Conservation (phyloP, 1,284 basidiomycete genomes). For the Ganoderma lingzhi region DNA sequence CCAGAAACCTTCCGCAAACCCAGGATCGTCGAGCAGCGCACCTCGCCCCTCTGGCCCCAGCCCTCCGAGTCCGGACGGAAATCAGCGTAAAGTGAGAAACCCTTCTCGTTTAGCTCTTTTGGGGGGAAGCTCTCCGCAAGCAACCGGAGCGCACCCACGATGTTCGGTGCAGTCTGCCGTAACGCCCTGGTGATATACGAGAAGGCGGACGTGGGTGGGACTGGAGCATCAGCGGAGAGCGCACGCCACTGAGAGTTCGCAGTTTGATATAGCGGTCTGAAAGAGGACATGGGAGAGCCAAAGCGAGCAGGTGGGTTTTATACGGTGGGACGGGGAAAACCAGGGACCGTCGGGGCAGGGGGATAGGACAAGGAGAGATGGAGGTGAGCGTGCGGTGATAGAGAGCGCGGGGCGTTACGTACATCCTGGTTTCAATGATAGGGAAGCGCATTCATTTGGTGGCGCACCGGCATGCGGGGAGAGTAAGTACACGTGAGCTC, state of each 20-base stretch:
- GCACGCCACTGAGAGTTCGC: constrained; percentile 79
- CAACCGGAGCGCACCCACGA: constrained; percentile 84
- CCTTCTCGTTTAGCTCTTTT: constrained; percentile 72
- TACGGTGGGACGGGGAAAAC: neutral
- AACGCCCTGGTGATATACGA: constrained; percentile 86
- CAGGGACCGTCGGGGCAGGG: constrained; percentile 6
- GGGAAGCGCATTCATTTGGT: constrained; percentile 12
- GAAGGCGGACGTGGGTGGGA: constrained; percentile 78
- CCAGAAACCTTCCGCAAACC: constrained; percentile 51
- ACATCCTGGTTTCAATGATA: constrained; percentile 54
- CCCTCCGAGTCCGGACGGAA: constrained; percentile 77
- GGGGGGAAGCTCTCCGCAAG: constrained; percentile 75
- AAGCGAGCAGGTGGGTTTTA: neutral
- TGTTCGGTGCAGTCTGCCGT: constrained; percentile 75
- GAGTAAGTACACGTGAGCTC: constrained; percentile 19
- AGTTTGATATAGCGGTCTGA: constrained; percentile 83
- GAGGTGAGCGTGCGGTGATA: constrained; percentile 21
- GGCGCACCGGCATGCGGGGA: constrained; percentile 13
- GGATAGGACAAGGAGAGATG: neutral
- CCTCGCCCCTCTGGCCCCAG: constrained; percentile 79
- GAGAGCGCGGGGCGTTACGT: constrained; percentile 37
- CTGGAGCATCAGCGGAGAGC: constrained; percentile 76
- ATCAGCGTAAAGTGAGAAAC: constrained; percentile 78
- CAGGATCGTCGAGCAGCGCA: constrained; percentile 70
- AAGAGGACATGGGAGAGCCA: constrained; percentile 10